Conservation (phyloP, 164 flowering plant genomes). For the Piper longum region DNA sequence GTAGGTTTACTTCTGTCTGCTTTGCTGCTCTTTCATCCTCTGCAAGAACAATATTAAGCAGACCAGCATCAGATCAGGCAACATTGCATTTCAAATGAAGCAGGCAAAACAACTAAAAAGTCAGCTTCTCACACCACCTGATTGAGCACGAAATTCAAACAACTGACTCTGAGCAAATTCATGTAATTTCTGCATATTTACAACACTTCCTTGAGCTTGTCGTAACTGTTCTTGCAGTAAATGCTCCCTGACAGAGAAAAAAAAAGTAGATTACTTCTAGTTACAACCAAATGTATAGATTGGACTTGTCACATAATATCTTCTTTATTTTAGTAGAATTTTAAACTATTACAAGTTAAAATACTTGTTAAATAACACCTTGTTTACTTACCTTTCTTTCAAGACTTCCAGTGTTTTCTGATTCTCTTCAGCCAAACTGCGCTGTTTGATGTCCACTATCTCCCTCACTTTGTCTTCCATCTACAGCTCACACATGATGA, state of each 20-base stretch:
- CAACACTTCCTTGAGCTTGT: slow-evolving; percentile 86
- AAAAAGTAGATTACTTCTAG: background rate
- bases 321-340: too few relatives aligned
- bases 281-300: too few relatives aligned
- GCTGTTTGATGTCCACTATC: slow-evolving; percentile 91
- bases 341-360: background rate
- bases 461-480: slow-evolving; percentile 99
- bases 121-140: slow-evolving; percentile 38
- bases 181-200: slow-evolving; percentile 86
- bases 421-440: slow-evolving; percentile 95
- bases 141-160: slow-evolving; percentile 90
- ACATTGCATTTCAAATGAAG: background rate
- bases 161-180: slow-evolving; percentile 94
- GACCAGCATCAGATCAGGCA: background rate
- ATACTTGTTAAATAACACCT: background rate
- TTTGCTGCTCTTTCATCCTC: slow-evolving; percentile 94
- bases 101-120: background rate
- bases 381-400: slow-evolving; percentile 59
- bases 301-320: background rate
- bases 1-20: slow-evolving; percentile 80
- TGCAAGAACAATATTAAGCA: slow-evolving; percentile 17
- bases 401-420: slow-evolving; percentile 86
- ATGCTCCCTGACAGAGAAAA: slow-evolving; percentile 42
- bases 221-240: slow-evolving; percentile 83
- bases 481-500: slow-evolving; percentile 18